Percentiles rank a stretch among this genome's conserved stretches.
Evolutionary conservation across 2,329 filamentous ascomycete species (phyloP).

Genomic region (Huntiella abstrusa): DNA sequence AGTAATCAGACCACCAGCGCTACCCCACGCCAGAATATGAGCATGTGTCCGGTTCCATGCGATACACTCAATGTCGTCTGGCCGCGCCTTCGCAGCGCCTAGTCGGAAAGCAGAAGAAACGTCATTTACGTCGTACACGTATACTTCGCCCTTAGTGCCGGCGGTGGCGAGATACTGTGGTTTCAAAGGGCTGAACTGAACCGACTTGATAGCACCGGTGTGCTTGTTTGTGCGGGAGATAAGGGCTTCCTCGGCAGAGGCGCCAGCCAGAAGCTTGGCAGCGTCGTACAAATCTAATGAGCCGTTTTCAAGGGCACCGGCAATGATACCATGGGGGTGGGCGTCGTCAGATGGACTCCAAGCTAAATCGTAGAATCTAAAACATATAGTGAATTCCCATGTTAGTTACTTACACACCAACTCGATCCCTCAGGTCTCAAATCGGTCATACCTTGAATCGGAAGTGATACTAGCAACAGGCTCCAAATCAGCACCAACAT

Average conservation of each 20-base stretch:
- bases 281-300: slow-evolving; percentile 89
- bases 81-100: slow-evolving; percentile 70
- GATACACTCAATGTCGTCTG: slow-evolving; percentile 87
- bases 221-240: slow-evolving; percentile 81
- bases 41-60: slow-evolving; percentile 98
- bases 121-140: slow-evolving; percentile 87
- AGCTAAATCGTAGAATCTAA: slow-evolving; percentile 92
- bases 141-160: slow-evolving; percentile 88
- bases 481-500: slow-evolving; percentile 65
- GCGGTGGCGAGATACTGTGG: slow-evolving; percentile 83
- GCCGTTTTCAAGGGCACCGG: slow-evolving; percentile 86
- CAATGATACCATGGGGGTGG: slow-evolving; percentile 72
- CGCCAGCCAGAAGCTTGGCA: slow-evolving; percentile 40
- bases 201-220: slow-evolving; percentile 74
- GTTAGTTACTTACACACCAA: neutral
- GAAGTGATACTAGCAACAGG: slow-evolving; percentile 68
- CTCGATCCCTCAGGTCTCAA: neutral
- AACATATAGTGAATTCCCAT: neutral
- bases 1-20: slow-evolving; percentile 83
- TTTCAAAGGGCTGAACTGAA: slow-evolving; percentile 91
- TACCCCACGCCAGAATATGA: slow-evolving; percentile 88
- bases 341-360: slow-evolving; percentile 73
- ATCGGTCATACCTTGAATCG: slow-evolving; percentile 58
- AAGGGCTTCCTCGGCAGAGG: slow-evolving; percentile 41
- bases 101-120: slow-evolving; percentile 72